phyloP scores from a whole-genome alignment of 1,284 basidiomycete genomes.

The Erythrobasidium hasegawianum region DNA sequence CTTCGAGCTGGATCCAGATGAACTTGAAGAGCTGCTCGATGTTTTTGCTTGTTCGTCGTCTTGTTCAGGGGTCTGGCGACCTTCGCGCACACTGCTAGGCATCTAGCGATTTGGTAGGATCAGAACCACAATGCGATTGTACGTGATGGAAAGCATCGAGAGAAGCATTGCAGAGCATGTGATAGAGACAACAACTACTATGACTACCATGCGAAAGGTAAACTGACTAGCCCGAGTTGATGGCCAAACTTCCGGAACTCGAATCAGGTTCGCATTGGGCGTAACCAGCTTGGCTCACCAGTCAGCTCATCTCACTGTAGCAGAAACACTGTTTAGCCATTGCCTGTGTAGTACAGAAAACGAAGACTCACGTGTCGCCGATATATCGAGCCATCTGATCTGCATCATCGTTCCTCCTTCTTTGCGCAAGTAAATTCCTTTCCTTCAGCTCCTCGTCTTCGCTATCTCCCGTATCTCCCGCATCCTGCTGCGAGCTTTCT shows the following conservation, averaged over 20 bases:
- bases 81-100: not conserved
- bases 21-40: not conserved
- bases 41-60: not conserved
- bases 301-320: constrained; percentile 16
- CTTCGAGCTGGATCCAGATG: not conserved
- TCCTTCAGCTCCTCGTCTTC: constrained; percentile 25
- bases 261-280: too few relatives aligned
- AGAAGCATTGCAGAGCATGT: too few relatives aligned
- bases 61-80: too few relatives aligned
- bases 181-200: too few relatives aligned
- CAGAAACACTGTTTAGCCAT: too few relatives aligned
- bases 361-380: constrained; percentile 7
- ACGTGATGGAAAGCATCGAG: too few relatives aligned
- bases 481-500: not conserved
- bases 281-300: too few relatives aligned
- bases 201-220: too few relatives aligned
- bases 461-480: constrained; percentile 1
- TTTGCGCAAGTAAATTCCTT: constrained; percentile 23
- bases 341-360: too few relatives aligned
- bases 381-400: constrained; percentile 6
- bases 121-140: not conserved
- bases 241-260: too few relatives aligned
- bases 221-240: too few relatives aligned
- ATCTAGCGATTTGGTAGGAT: not conserved
- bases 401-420: constrained; percentile 18